Conservation (phyloP, 2,329 filamentous ascomycete species). For the Claviceps sorghi region DNA sequence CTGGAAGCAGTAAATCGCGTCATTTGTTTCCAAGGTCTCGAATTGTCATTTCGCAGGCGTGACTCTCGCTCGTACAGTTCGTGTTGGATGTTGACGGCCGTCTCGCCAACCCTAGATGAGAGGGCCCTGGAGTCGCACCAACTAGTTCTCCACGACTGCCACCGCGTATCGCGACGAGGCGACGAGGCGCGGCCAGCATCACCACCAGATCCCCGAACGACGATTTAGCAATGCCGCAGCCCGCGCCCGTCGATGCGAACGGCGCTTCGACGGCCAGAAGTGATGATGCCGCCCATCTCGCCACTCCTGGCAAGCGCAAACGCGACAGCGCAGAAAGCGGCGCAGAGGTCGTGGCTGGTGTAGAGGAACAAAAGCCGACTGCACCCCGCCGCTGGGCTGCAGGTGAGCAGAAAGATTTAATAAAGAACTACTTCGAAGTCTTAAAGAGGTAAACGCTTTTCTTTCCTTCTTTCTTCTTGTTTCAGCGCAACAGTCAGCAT, state of each 20-base stretch:
- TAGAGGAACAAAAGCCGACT: conserved; percentile 13
- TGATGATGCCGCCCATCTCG: conserved; percentile 16
- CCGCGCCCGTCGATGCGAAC: conserved; percentile 24
- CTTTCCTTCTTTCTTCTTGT: background rate
- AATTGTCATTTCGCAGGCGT: conserved; percentile 9
- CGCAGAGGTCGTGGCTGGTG: conserved; percentile 15
- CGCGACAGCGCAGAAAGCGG: conserved; percentile 35
- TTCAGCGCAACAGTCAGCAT: background rate
- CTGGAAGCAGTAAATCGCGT: conserved; percentile 10
- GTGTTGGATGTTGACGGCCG: conserved; percentile 18
- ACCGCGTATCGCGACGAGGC: conserved; percentile 29
- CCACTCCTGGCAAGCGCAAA: conserved; percentile 40
- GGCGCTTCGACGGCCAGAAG: conserved; percentile 24
- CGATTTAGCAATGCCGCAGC: conserved; percentile 26
- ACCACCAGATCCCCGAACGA: conserved; percentile 9
- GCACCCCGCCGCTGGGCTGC: conserved; percentile 12
- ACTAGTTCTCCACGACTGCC: conserved; percentile 16
- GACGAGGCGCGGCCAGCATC: conserved; percentile 22
- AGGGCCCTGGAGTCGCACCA: conserved; percentile 27
- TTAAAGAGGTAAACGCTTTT: conserved; percentile 22
- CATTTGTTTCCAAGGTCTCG: conserved; percentile 2
- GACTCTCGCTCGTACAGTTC: conserved; percentile 15
- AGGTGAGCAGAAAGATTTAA: conserved; percentile 20
- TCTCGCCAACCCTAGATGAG: conserved; percentile 21
- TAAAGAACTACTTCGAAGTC: conserved; percentile 24